These are phyloP conservation scores for Danielozyma ontarioensis DNA, from an alignment of 805 yeast species.

Conservation along the genomic window DNA sequence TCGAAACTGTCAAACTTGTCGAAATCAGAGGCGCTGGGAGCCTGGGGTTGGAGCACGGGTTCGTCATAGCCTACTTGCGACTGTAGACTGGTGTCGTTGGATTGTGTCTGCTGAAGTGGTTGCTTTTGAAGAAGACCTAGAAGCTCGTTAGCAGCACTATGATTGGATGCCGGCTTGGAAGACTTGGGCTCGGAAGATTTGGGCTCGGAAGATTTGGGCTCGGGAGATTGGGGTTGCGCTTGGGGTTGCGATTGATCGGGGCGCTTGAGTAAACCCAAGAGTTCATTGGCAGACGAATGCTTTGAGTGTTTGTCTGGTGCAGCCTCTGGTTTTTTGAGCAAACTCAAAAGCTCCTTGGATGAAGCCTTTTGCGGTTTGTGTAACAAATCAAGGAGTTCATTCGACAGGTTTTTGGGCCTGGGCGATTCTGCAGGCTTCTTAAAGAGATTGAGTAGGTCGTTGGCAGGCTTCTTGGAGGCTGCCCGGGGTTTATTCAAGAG, in stretches of 20 bases:
- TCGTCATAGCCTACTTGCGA: too few relatives aligned
- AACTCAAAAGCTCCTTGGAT: too few relatives aligned
- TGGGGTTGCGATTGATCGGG: conserved; percentile 1
- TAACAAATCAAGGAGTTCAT: conserved; percentile 4
- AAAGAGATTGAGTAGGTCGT: conserved; percentile 4
- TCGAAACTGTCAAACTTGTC: conserved; percentile 28
- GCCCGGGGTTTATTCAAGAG: conserved; percentile 3
- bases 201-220: too few relatives aligned
- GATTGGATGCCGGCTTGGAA: neutral
- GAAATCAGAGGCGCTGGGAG: too few relatives aligned
- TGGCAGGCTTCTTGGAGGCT: neutral
- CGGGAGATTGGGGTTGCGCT: too few relatives aligned
- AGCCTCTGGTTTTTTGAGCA: too few relatives aligned
- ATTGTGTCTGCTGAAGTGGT: too few relatives aligned
- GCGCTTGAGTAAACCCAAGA: conserved; percentile 13
- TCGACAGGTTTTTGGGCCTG: conserved; percentile 1
- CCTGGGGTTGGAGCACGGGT: too few relatives aligned
- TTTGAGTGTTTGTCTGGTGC: neutral
- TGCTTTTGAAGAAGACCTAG: neutral
- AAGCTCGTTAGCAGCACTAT: neutral
- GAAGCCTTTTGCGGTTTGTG: neutral
- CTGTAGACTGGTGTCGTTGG: too few relatives aligned
- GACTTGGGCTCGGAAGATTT: too few relatives aligned
- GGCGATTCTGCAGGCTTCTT: neutral
- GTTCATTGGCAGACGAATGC: conserved; percentile 6